phyloP scores from a whole-genome alignment of 2,329 filamentous ascomycete genomes.

The Colletotrichum godetiae region DNA sequence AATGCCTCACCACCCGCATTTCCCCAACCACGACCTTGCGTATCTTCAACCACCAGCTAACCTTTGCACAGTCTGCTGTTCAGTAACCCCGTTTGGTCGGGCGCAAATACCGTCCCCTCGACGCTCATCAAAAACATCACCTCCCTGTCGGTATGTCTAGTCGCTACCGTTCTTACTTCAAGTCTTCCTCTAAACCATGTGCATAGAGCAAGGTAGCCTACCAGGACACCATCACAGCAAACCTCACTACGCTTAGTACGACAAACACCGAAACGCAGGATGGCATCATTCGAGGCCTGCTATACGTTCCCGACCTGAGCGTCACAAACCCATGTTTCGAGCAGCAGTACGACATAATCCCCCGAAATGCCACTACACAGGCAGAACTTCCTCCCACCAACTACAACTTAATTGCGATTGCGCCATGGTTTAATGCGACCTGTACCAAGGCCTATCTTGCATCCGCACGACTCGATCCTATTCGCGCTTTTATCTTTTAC shows the following conservation, averaged over 20 bases:
- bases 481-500: slow-evolving; percentile 74
- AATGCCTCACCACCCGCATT: slow-evolving; percentile 4
- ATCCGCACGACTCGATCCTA: slow-evolving; percentile 66
- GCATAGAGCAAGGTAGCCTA: slow-evolving; percentile 58
- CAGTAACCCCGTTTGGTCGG: slow-evolving; percentile 68
- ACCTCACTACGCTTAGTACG: slow-evolving; percentile 81
- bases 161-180: not conserved
- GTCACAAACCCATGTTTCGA: slow-evolving; percentile 70
- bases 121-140: slow-evolving; percentile 69
- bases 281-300: slow-evolving; percentile 77
- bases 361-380: slow-evolving; percentile 78
- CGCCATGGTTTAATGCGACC: slow-evolving; percentile 82
- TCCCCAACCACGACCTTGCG: slow-evolving; percentile 19
- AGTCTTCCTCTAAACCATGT: slow-evolving; percentile 36
- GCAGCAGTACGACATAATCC: slow-evolving; percentile 73
- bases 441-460: slow-evolving; percentile 82
- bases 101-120: slow-evolving; percentile 60
- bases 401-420: slow-evolving; percentile 83
- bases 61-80: slow-evolving; percentile 62
- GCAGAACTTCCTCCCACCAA: slow-evolving; percentile 75
- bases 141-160: slow-evolving; percentile 61
- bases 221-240: slow-evolving; percentile 61
- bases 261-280: slow-evolving; percentile 70
- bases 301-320: slow-evolving; percentile 84
- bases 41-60: slow-evolving; percentile 1